Base-by-base conservation (phyloP, 257 asterid species). In the Eustoma russellianum region DNA sequence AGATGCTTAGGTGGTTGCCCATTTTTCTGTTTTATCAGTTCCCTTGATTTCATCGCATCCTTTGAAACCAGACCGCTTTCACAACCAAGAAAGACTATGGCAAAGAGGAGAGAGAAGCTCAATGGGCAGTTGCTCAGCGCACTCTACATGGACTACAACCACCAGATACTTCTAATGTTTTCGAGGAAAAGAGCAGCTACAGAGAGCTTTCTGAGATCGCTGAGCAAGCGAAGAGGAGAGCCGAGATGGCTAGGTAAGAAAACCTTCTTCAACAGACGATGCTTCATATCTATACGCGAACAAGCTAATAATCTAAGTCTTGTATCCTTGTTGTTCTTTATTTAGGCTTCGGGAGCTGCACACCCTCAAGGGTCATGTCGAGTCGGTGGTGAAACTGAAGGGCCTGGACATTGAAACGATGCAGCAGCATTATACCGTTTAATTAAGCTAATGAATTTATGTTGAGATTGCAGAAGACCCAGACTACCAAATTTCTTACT, bases 41-140 rank as follows among this genome's bases (percentile, higher is more conserved):
- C 17, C 9, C 38, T n/a, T 6, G 10, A 53, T 34, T 46, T 52
- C 15, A 45, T 35, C 17, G 14, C 6, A 9, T 33, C 17, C 53
- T 24, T 18, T 34, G 15, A 1, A 24, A 24, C 65, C 72, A 85
- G 97, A 85, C 78, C 47, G 95, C 97, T 55, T 85, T 89, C 79
- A 83, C 93, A 48, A 80, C 87, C 66, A 89, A 85, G 87, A 81
- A 81, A 59, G 89, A 89, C 55, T 89, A 77, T 0, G 97, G 95
- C 1, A 85, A 71, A 75, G 94, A 67, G 61, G 95, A 88, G 77
- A 82, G 97, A 70, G 97, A 88, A 70, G 97, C 95, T 66, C 97
- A 89, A 71, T 89, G 97, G 97, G 97, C 95, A 66, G 88, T 55
- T 67, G 97, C 95, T 62, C 95, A 89, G 76, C 83, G 97, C 72